Conservation (phyloP, 495 filamentous ascomycete genomes). For the Cercophora samala region DNA sequence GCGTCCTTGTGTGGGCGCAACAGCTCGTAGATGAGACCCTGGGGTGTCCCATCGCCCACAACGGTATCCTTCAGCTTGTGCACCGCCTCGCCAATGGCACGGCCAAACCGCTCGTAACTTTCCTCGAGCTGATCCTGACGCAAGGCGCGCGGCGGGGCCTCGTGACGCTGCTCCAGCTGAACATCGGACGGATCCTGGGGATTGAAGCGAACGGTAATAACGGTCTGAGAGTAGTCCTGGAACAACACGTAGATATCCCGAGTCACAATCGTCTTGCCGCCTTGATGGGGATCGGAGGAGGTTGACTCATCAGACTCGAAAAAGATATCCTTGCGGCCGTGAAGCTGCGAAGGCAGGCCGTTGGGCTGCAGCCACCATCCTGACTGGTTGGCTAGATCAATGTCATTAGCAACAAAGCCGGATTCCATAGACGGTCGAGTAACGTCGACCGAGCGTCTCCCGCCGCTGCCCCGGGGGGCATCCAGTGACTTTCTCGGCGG, state of each 20-base stretch:
- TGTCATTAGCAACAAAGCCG: slow-evolving; percentile 78
- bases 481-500: slow-evolving; percentile 65
- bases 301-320: slow-evolving; percentile 78
- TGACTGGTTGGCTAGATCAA: slow-evolving; percentile 69
- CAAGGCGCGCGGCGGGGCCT: slow-evolving; percentile 72
- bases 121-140: slow-evolving; percentile 94
- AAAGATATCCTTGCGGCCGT: slow-evolving; percentile 78
- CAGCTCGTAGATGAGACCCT: slow-evolving; percentile 72
- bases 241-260: slow-evolving; percentile 84
- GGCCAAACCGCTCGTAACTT: slow-evolving; percentile 73
- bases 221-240: slow-evolving; percentile 92
- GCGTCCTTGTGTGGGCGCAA: slow-evolving; percentile 69
- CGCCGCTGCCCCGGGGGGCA: slow-evolving; percentile 48
- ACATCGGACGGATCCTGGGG: slow-evolving; percentile 67
- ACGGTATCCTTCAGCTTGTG: slow-evolving; percentile 68
- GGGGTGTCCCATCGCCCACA: slow-evolving; percentile 79
- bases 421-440: slow-evolving; percentile 60
- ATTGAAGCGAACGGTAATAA: slow-evolving; percentile 80
- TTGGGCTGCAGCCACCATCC: slow-evolving; percentile 82
- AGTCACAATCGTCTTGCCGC: slow-evolving; percentile 64
- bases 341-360: slow-evolving; percentile 73
- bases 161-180: slow-evolving; percentile 79
- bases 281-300: slow-evolving; percentile 54
- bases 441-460: slow-evolving; percentile 70
- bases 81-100: slow-evolving; percentile 65